Conservation (phyloP, 805 yeast genomes). For the Ogataea glucozyma region DNA sequence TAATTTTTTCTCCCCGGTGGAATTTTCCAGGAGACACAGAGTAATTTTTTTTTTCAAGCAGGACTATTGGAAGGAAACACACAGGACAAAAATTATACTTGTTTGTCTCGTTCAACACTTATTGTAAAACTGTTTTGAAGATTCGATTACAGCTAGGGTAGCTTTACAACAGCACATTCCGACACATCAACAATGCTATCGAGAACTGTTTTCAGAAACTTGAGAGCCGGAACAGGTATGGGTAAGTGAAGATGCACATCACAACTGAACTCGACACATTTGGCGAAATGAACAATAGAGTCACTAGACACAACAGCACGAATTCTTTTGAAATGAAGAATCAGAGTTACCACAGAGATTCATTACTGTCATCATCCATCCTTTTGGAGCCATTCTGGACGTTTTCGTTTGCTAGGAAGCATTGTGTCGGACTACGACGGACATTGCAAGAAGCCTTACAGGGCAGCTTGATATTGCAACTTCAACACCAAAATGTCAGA, state of each 20-base stretch:
- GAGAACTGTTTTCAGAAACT: slow-evolving; percentile 33
- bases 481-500: too few relatives aligned
- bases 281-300: too few relatives aligned
- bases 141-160: slow-evolving; percentile 3
- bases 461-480: too few relatives aligned
- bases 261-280: too few relatives aligned
- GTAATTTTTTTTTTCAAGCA: slow-evolving; percentile 6
- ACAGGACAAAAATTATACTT: slow-evolving; percentile 3
- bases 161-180: slow-evolving; percentile 5
- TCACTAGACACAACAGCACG: too few relatives aligned
- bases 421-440: too few relatives aligned
- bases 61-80: slow-evolving; percentile 8
- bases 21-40: not conserved
- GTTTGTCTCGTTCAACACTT: slow-evolving; percentile 2
- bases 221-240: slow-evolving; percentile 30
- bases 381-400: too few relatives aligned
- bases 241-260: slow-evolving; percentile 23
- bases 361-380: too few relatives aligned
- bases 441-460: too few relatives aligned
- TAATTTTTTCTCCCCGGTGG: slow-evolving; percentile 1
- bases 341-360: too few relatives aligned
- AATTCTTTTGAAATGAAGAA: not conserved
- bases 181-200: slow-evolving; percentile 28
- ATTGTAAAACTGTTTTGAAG: not conserved
- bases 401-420: too few relatives aligned